A percentile compares a stretch with the other conserved stretches of the same genome.
Evolutionary conservation across 768 basidiomycete genomes (phyloP).

Genomic region (Pleurotus salmoneostramineus): DNA sequence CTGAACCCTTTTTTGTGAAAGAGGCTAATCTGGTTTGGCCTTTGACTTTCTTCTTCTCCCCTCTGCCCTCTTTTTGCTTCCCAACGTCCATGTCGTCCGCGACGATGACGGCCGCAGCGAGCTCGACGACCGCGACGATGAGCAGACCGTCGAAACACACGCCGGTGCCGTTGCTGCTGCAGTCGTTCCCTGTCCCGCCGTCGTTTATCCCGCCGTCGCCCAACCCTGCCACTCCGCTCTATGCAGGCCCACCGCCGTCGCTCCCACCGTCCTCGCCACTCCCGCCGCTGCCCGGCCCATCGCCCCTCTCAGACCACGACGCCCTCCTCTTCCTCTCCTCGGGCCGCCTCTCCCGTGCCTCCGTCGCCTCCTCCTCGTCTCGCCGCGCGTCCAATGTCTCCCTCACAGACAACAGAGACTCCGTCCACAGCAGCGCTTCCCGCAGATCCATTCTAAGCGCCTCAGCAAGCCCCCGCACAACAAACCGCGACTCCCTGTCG

Average conservation of each 20-base stretch:
- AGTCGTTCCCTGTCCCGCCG: conserved; percentile 38
- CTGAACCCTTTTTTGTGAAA: background rate
- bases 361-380: background rate
- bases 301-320: conserved; percentile 7
- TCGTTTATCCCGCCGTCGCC: conserved; percentile 19
- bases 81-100: background rate
- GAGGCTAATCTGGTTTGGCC: background rate
- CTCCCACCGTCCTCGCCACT: conserved; percentile 7
- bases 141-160: background rate
- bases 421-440: background rate
- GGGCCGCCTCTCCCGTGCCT: background rate
- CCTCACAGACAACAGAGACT: background rate
- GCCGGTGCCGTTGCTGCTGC: conserved; percentile 23
- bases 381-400: conserved; percentile 4
- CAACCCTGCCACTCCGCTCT: conserved; percentile 1
- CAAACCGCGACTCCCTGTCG: conserved; percentile 40
- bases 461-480: conserved; percentile 42
- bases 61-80: background rate
- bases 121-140: background rate
- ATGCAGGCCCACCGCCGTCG: conserved; percentile 5
- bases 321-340: conserved; percentile 6
- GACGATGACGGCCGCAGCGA: background rate
- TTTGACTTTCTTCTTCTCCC: background rate
- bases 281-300: conserved; percentile 7
- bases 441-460: conserved; percentile 39